Evolutionary conservation across 352 stramenopile species (phyloP).

Genomic region (Globisporangium orthogonon): DNA sequence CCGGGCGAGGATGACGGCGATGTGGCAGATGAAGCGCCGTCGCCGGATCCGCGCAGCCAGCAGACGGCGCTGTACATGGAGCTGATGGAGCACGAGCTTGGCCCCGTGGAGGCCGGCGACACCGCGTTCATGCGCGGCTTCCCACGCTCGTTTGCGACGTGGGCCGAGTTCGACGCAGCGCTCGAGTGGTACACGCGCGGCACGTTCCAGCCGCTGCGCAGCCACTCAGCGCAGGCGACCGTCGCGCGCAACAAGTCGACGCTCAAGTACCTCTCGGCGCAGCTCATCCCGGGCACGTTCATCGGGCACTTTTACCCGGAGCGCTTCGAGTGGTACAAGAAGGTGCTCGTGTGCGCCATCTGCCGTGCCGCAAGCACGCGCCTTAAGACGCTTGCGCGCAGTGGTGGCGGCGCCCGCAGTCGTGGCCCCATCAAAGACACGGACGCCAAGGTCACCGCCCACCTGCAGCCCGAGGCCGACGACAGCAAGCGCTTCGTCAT

Average conservation of each 20-base stretch:
- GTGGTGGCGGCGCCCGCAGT: background rate
- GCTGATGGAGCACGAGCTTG: constrained; percentile 1
- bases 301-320: constrained; percentile 6
- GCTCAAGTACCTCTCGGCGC: constrained; percentile 5
- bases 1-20: background rate
- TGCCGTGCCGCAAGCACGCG: constrained; percentile 1
- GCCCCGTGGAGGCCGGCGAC: constrained; percentile 2
- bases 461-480: constrained; percentile 2
- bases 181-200: constrained; percentile 1
- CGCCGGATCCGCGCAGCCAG: background rate
- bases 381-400: background rate
- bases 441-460: constrained; percentile 5
- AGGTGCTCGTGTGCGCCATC: constrained; percentile 6
- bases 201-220: constrained; percentile 6
- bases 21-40: background rate
- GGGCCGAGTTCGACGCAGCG: constrained; percentile 1
- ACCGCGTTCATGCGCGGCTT: constrained; percentile 3
- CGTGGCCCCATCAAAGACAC: background rate
- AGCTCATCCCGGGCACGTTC: constrained; percentile 5
- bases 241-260: constrained; percentile 4
- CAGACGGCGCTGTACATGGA: constrained; percentile 1
- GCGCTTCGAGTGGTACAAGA: constrained; percentile 7
- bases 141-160: constrained; percentile 1
- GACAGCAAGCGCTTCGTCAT: constrained; percentile 6
- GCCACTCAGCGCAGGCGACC: constrained; percentile 1